Percentiles rank a stretch among this genome's conserved stretches.
Evolutionary conservation across 1,284 basidiomycete species (phyloP).

Genomic region (Rhizoctonia solani): DNA sequence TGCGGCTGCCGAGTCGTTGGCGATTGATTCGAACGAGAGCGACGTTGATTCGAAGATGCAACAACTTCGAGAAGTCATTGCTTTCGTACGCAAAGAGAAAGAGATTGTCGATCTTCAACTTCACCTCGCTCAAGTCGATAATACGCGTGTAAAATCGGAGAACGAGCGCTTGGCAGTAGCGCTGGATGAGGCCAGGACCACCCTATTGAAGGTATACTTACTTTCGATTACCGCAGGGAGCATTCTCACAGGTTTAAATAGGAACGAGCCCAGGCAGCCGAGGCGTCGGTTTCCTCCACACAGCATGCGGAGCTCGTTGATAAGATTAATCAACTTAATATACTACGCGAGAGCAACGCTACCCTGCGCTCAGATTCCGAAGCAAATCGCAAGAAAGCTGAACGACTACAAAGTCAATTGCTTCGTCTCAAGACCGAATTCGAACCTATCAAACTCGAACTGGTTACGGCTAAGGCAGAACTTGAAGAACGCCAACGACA

Average conservation of each 20-base stretch:
- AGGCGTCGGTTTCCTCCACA: constrained; percentile 66
- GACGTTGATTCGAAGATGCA: constrained; percentile 58
- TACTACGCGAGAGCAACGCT: constrained; percentile 86
- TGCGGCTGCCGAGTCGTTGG: constrained; percentile 45
- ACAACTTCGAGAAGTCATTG: constrained; percentile 79
- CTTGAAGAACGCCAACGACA: constrained; percentile 71
- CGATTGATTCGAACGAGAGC: constrained; percentile 49
- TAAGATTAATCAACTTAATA: constrained; percentile 84
- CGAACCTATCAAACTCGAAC: constrained; percentile 75
- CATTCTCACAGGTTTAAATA: no score
- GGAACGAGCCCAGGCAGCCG: constrained; percentile 78
- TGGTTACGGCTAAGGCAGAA: constrained; percentile 70
- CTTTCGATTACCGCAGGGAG: no score
- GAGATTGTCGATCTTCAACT: constrained; percentile 88
- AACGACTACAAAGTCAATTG: constrained; percentile 67
- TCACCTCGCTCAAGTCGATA: constrained; percentile 85
- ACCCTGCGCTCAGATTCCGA: constrained; percentile 81
- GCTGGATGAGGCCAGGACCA: constrained; percentile 67
- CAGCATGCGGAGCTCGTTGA: constrained; percentile 86
- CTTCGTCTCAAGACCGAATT: constrained; percentile 64
- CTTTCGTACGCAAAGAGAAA: constrained; percentile 85
- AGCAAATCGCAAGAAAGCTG: constrained; percentile 63
- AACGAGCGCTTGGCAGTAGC: constrained; percentile 72
- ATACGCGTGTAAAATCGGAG: constrained; percentile 71
- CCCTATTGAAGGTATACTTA: constrained; percentile 57